Evolutionary conservation across 345 rosid species (phyloP).

Genomic region (Corymbia maculata): DNA sequence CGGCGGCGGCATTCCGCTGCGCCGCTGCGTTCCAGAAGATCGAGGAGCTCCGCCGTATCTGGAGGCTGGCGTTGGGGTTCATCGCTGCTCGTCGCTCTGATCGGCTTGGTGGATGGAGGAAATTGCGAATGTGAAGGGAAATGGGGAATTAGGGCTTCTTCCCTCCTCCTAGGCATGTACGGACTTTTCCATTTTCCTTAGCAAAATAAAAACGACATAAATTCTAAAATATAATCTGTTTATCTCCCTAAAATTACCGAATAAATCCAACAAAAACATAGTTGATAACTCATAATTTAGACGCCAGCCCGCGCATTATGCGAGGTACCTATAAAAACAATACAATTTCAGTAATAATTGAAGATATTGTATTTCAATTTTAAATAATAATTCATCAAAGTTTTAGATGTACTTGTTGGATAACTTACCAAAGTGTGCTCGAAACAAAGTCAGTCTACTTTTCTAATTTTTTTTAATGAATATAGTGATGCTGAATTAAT

Average conservation of each 20-base stretch:
- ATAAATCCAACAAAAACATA: neutral
- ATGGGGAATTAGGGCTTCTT: neutral
- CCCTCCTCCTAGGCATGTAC: neutral
- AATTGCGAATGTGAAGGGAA: neutral
- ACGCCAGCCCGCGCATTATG: neutral
- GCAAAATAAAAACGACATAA: neutral
- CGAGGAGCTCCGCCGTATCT: conserved; percentile 25
- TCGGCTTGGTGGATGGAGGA: neutral
- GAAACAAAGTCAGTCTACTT: neutral
- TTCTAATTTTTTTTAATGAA: neutral
- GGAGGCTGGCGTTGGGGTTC: conserved; percentile 24
- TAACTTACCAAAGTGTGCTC: neutral
- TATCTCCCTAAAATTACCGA: neutral
- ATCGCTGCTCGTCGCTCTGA: neutral
- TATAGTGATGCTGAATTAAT: neutral
- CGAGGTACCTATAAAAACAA: neutral
- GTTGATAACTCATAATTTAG: neutral
- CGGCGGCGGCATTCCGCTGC: neutral
- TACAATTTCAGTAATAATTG: neutral
- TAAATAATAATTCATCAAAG: neutral
- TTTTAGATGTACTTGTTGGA: neutral
- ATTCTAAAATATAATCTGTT: neutral
- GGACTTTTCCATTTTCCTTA: neutral
- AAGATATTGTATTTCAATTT: neutral
- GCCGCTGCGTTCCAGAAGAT: neutral